Base-by-base conservation (phyloP, 345 rosid species). In the Bruguiera sexangula region DNA sequence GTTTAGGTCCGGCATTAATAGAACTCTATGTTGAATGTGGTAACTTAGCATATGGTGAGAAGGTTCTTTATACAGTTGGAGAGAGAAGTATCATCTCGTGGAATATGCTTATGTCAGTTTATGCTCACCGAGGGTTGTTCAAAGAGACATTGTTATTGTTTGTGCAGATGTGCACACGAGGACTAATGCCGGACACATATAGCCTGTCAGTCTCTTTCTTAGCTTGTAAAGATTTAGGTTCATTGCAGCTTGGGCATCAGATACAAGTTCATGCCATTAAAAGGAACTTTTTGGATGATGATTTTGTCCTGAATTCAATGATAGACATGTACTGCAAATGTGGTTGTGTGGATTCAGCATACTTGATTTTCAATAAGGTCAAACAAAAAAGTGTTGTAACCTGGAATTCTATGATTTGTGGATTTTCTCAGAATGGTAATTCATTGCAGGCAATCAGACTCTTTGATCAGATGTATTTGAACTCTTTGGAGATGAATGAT, bases 381-480 rank as follows among this genome's bases (percentile, higher is more conserved):
- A 68, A 71, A 53, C 57, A 60, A 6, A 90, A 65, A 69, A 81
- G 86, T 60, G 69, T 86, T 51, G 80, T 82, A 65, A 73, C 86
- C 7, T 85, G 96, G 96, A 86, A 90, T 70, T 82, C 87, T 24
- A 81, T 90, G 85, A 79, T 90, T 39, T 81, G 85, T 1, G 89
- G 90, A 43, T 84, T 82, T 70, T 76, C 82, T 46, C 89, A 83
- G 58, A 86, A 84, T 74, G 92, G 93, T 66, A 77, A 76, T 61
- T 90, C 88, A 19, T 60, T 81, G 31, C 85, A 80, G 78, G 87
- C 88, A 9, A 73, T 86, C 74, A 74, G 67, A 59, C 87, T 94
- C 37, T 89, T 89, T 50, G 82, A 77, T 75, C 79, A 76, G 68
- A 87, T 91, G 95, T 89, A 76, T 72, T 30, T 37, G 34, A 77